phyloP scores from a whole-genome alignment of 2,329 filamentous ascomycete genomes.

The Mariannaea sp. region DNA sequence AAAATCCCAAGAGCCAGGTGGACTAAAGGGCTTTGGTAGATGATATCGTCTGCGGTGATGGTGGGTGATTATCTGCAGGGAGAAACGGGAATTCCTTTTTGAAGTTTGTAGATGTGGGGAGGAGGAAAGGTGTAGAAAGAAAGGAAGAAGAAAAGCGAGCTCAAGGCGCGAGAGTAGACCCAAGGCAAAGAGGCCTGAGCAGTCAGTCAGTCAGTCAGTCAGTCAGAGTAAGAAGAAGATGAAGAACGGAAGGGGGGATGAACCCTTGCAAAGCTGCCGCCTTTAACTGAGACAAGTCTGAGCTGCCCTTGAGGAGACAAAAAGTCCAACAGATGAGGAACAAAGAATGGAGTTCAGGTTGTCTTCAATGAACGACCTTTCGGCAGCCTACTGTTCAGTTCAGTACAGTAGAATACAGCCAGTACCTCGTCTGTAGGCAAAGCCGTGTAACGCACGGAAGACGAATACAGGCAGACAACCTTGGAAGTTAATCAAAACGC shows the following conservation, averaged over 20 bases:
- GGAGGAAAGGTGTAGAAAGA: conserved; percentile 9
- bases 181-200: background rate
- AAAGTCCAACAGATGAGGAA: too few relatives aligned
- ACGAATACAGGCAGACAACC: too few relatives aligned
- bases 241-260: too few relatives aligned
- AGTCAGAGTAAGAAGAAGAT: background rate
- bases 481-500: too few relatives aligned
- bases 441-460: too few relatives aligned
- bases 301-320: background rate
- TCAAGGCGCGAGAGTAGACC: background rate
- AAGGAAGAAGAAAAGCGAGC: background rate
- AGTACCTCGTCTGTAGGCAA: too few relatives aligned
- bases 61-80: background rate
- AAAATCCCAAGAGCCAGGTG: too few relatives aligned
- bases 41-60: background rate
- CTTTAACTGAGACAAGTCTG: background rate
- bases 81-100: background rate
- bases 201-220: background rate
- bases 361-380: too few relatives aligned
- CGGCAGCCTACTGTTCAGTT: background rate
- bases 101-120: background rate
- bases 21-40: background rate
- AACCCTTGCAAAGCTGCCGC: background rate
- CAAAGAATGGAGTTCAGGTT: background rate
- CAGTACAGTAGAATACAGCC: too few relatives aligned